These are phyloP conservation scores for Solanum clarkiae DNA, from an alignment of 257 asterid genomes.

Conservation along the genomic window DNA sequence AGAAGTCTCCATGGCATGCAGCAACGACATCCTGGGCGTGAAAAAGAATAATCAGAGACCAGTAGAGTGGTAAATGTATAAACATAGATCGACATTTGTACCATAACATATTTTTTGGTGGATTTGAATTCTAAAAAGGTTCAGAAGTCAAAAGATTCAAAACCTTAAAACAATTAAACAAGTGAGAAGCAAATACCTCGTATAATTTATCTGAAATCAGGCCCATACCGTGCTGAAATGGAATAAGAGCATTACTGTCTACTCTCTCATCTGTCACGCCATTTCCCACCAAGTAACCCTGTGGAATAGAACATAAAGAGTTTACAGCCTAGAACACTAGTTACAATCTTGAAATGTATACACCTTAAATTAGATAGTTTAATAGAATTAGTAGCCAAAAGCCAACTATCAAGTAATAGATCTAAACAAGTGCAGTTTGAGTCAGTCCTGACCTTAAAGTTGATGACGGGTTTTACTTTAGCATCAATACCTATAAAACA, in stretches of 20 bases:
- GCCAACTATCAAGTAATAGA: no score
- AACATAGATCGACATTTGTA: not conserved
- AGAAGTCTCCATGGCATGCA: slow-evolving; percentile 57
- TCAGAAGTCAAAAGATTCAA: not conserved
- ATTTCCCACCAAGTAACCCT: slow-evolving; percentile 99
- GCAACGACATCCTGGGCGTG: slow-evolving; percentile 41
- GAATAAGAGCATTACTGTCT: slow-evolving; percentile 91
- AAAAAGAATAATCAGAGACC: slow-evolving; percentile 8
- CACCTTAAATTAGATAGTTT: slow-evolving; percentile 21
- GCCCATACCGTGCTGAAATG: slow-evolving; percentile 95
- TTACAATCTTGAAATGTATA: slow-evolving; percentile 6
- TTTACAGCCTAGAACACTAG: not conserved
- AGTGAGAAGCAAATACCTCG: slow-evolving; percentile 32
- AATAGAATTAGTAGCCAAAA: no score
- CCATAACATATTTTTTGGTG: not conserved
- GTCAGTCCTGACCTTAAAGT: slow-evolving; percentile 45
- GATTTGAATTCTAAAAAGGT: not conserved
- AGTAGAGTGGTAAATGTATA: not conserved
- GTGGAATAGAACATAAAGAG: slow-evolving; percentile 7
- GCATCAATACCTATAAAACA: slow-evolving; percentile 53
- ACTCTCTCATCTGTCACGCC: slow-evolving; percentile 66
- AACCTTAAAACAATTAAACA: not conserved
- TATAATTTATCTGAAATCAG: slow-evolving; percentile 71
- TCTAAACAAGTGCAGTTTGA: no score
- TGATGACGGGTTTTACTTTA: slow-evolving; percentile 50